A percentile compares a stretch with the other conserved stretches of the same genome.
Conservation (phyloP, 768 basidiomycete genomes). For the Lactarius trivialis region DNA sequence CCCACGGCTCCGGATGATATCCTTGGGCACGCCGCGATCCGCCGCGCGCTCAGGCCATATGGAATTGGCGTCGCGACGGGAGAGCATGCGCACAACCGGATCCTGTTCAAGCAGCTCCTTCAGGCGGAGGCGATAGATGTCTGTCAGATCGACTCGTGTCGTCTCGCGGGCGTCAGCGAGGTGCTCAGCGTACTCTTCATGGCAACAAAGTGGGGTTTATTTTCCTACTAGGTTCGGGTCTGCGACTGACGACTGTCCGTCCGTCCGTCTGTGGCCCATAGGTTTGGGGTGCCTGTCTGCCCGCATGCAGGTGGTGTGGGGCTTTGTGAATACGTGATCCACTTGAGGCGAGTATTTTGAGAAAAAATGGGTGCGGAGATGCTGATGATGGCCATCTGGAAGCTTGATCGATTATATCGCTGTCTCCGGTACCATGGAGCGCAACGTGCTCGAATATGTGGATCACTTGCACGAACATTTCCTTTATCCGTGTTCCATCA, state of each 20-base stretch:
- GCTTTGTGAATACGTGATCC: conserved; percentile 87
- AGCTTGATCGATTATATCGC: conserved; percentile 91
- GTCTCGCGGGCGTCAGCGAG: conserved; percentile 89
- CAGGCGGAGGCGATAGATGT: conserved; percentile 92
- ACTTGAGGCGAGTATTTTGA: conserved; percentile 45
- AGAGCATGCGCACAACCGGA: conserved; percentile 91
- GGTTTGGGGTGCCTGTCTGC: conserved; percentile 79
- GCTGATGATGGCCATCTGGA: background rate
- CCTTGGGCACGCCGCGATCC: conserved; percentile 74
- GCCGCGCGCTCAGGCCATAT: conserved; percentile 67
- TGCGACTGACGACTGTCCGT: background rate
- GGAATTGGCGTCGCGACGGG: conserved; percentile 91
- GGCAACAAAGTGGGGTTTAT: conserved; percentile 61
- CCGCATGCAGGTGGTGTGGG: conserved; percentile 96
- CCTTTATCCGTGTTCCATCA: conserved; percentile 82
- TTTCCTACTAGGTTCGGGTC: background rate
- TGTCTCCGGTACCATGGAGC: conserved; percentile 86
- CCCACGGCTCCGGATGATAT: conserved; percentile 91
- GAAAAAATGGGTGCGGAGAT: background rate
- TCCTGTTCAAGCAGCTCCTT: conserved; percentile 93
- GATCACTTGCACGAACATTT: conserved; percentile 96
- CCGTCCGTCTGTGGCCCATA: conserved; percentile 27
- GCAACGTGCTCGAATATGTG: conserved; percentile 87
- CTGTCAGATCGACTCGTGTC: conserved; percentile 91
- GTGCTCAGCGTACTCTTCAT: conserved; percentile 85